Evolutionary conservation across 2,329 filamentous ascomycete genomes (phyloP).

Genomic region (Waltergamsia citrina): DNA sequence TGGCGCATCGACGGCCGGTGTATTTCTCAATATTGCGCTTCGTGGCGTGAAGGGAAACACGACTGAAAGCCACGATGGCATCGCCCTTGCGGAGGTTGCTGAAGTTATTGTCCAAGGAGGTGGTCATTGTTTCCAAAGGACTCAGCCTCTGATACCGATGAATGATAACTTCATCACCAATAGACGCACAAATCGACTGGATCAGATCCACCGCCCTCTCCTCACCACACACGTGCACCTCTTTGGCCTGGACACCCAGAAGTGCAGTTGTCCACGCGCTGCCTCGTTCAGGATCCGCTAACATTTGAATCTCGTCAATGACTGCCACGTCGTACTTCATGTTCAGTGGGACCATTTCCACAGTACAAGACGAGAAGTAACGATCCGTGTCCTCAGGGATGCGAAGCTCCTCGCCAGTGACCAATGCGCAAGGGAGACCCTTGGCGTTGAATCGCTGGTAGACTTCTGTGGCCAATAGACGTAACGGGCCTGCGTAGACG

Average conservation of each 20-base stretch:
- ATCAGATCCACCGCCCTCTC: conserved; percentile 73
- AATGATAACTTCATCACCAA: conserved; percentile 74
- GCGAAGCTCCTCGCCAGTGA: conserved; percentile 87
- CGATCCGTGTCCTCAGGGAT: conserved; percentile 48
- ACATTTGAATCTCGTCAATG: conserved; percentile 99
- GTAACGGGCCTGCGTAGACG: conserved; percentile 83
- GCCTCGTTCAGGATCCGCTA: conserved; percentile 68
- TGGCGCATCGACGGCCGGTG: conserved; percentile 75
- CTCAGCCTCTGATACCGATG: conserved; percentile 80
- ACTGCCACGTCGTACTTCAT: conserved; percentile 73
- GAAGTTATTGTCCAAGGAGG: conserved; percentile 55
- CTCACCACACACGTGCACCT: conserved; percentile 91
- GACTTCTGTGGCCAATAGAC: conserved; percentile 89
- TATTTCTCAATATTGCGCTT: conserved; percentile 66
- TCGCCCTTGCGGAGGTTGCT: conserved; percentile 74
- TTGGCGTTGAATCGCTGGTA: conserved; percentile 77
- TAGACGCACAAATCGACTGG: conserved; percentile 62
- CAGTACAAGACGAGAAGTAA: conserved; percentile 75
- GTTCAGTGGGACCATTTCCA: conserved; percentile 69
- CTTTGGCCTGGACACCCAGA: conserved; percentile 75
- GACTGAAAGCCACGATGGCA: conserved; percentile 79
- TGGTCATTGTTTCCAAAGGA: conserved; percentile 56
- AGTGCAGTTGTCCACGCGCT: conserved; percentile 94
- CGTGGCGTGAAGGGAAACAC: conserved; percentile 70
- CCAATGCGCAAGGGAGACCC: conserved; percentile 64